Base-by-base conservation (phyloP, 805 yeast genomes). In the Wickerhamiella bombiphila region DNA sequence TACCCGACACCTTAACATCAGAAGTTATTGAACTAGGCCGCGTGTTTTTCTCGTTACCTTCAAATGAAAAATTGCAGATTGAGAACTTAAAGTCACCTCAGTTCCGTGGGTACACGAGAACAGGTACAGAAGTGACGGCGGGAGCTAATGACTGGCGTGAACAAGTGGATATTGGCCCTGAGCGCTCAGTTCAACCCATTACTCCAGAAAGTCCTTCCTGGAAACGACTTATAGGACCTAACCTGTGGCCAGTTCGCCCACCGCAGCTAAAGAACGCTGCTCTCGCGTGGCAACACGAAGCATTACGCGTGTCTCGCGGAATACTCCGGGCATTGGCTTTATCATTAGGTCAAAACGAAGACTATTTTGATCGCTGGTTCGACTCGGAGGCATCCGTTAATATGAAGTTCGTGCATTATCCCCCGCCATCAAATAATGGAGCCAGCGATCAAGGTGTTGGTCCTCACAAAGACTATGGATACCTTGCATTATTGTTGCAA, bases 391-490 rank as follows among this genome's bases (percentile, higher is more conserved):
- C 33, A 6, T n/a, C 33, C 15, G 13, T 30, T 8, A 68, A 69
- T 41, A 67, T 65, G 40, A 74, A 73, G 48, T 50, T 73, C 14
- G 64, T 73, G 26, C 65, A 69, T 19, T 73, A 73, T 46, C 79
- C 78, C 4, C 74, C 69, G 36, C 13, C 25, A 8, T 9, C 16
- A 7, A 16, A 35, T 17, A 34, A 34, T 15, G 9, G 11, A 24
- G 26, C 26, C 9, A n/a, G n/a, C n/a, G 16, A n/a, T 8, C 76
- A 70, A 46, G 77, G 77, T 1, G 69, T 65, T 15, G 79, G 79
- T 1, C 75, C 79, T 2, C 82, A 76, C 48, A 64, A 78, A 41
- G 83, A 76, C 22, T 69, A 74, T 3, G 79, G 73, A 39, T 61
- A 74, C 47, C 48, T 75, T 21, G 73, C 80, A 0, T 69, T 64